Conservation (phyloP, 2,329 filamentous ascomycete genomes). For the Sporothrix protearum region DNA sequence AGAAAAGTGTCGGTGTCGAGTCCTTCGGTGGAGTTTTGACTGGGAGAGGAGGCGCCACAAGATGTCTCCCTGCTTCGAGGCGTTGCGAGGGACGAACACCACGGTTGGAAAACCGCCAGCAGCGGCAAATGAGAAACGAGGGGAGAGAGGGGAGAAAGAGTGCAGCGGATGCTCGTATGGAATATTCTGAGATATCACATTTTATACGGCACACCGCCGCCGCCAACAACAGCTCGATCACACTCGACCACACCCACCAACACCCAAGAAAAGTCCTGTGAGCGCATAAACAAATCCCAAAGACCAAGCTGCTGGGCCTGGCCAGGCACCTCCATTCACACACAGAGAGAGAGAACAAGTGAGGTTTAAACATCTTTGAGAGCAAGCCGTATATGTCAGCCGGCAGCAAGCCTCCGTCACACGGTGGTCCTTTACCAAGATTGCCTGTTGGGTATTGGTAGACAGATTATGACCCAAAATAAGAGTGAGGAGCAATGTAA, state of each 20-base stretch:
- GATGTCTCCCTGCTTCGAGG: not conserved
- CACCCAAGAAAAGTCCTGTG: not conserved
- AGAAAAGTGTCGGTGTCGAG: not conserved
- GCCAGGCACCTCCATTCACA: no score
- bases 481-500: not conserved
- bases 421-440: not conserved
- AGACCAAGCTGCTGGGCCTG: not conserved
- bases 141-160: not conserved
- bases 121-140: not conserved
- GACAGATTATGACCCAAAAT: no score
- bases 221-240: not conserved
- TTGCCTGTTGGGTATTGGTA: not conserved
- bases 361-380: not conserved
- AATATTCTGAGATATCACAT: constrained; percentile 1
- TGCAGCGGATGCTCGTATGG: not conserved
- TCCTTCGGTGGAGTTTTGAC: not conserved
- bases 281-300: not conserved
- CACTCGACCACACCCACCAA: not conserved
- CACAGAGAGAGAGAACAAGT: no score
- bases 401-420: not conserved
- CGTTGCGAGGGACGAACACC: not conserved
- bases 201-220: not conserved
- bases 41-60: not conserved
- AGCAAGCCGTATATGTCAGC: no score
- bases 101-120: not conserved